phyloP scores from a whole-genome alignment of 192 early-diverging fungal genomes.

The Mortierella claussenii region DNA sequence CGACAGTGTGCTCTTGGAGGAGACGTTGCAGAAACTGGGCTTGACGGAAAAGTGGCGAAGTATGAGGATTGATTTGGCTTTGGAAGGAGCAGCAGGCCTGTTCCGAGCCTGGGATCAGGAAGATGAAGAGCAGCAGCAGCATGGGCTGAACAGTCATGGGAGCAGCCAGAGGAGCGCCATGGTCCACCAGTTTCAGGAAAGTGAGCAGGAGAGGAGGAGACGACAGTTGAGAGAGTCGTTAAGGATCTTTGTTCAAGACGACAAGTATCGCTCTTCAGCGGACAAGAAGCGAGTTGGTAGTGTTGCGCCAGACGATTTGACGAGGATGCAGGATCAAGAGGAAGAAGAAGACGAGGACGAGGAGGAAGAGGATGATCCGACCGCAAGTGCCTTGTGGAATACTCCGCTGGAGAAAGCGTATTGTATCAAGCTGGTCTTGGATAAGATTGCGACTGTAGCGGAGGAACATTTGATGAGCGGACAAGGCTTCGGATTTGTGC shows the following conservation, averaged over 20 bases:
- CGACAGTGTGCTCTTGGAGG: slow-evolving; percentile 32
- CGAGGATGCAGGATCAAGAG: too few relatives aligned
- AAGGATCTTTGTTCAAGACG: slow-evolving; percentile 34
- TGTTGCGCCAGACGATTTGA: too few relatives aligned
- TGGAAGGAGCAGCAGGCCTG: slow-evolving; percentile 42
- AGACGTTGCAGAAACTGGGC: slow-evolving; percentile 51
- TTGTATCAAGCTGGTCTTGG: slow-evolving; percentile 57
- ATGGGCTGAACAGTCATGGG: too few relatives aligned
- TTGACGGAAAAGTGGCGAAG: slow-evolving; percentile 34
- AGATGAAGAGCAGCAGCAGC: too few relatives aligned
- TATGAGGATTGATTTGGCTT: slow-evolving; percentile 36
- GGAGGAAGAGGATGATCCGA: slow-evolving; percentile 20
- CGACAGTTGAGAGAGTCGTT: slow-evolving; percentile 43
- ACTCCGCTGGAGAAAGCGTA: slow-evolving; percentile 63
- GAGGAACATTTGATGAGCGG: slow-evolving; percentile 51
- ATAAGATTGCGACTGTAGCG: slow-evolving; percentile 55
- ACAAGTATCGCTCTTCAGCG: slow-evolving; percentile 21
- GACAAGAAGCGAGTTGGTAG: too few relatives aligned
- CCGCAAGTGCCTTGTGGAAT: slow-evolving; percentile 25
- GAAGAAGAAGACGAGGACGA: slow-evolving; percentile 14
- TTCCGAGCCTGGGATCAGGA: slow-evolving; percentile 46
- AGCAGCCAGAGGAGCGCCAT: not conserved
- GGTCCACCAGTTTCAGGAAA: slow-evolving; percentile 11
- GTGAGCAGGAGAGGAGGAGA: slow-evolving; percentile 36
- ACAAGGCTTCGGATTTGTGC: slow-evolving; percentile 35